Evolutionary conservation across 2,329 filamentous ascomycete species (phyloP).

Genomic region (Didymella arachidicola): DNA sequence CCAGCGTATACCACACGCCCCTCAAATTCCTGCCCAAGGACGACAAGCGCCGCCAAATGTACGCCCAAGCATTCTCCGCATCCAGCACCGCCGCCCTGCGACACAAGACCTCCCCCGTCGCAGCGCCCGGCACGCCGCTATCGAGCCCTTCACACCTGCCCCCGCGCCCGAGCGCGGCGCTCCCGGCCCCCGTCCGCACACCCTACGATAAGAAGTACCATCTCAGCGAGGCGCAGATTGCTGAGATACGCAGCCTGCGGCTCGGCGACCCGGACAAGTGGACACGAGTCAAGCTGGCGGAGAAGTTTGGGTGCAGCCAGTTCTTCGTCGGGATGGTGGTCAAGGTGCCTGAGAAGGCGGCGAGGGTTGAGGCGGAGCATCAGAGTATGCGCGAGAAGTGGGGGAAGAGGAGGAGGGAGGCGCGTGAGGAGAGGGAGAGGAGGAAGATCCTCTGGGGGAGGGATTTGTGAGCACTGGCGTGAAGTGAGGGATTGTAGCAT

Average conservation of each 20-base stretch:
- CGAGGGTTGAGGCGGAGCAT: constrained; percentile 56
- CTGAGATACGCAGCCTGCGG: constrained; percentile 66
- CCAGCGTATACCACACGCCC: constrained; percentile 70
- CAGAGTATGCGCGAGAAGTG: constrained; percentile 66
- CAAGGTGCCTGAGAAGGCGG: constrained; percentile 53
- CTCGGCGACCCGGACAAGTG: constrained; percentile 64
- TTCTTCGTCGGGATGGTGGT: constrained; percentile 69
- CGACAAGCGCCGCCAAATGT: constrained; percentile 62
- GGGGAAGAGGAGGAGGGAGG: constrained; percentile 66
- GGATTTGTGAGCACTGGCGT: constrained; percentile 54
- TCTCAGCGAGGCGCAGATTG: constrained; percentile 63
- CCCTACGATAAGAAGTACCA: constrained; percentile 68
- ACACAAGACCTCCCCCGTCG: constrained; percentile 33
- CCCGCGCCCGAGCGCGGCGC: constrained; percentile 35
- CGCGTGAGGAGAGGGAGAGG: constrained; percentile 66
- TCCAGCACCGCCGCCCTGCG: constrained; percentile 33
- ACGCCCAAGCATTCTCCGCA: constrained; percentile 45
- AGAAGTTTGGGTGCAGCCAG: constrained; percentile 68
- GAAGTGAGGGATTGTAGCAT: background rate
- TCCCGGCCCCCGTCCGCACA: constrained; percentile 60
- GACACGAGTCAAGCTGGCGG: constrained; percentile 66
- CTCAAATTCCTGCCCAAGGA: constrained; percentile 68
- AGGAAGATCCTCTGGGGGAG: constrained; percentile 68
- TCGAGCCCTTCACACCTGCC: constrained; percentile 30
- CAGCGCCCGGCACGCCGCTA: constrained; percentile 43